These are phyloP conservation scores for Penicillium coprophilum DNA, from an alignment of 495 filamentous ascomycete genomes.

Conservation along the genomic window DNA sequence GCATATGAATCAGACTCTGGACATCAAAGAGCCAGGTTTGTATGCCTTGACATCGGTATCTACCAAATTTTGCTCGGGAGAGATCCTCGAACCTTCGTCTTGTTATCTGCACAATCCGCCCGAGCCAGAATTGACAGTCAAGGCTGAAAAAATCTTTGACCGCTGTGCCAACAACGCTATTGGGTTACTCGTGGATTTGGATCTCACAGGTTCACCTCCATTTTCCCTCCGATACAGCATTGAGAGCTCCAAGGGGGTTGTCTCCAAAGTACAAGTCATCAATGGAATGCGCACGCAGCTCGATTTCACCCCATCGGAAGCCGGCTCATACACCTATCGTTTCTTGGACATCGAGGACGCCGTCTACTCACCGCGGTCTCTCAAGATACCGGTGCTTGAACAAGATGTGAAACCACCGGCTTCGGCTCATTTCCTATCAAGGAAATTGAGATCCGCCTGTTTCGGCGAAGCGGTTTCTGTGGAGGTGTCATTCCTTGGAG, in stretches of 20 bases:
- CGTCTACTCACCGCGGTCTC: constrained; percentile 60
- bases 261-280: constrained; percentile 52
- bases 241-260: constrained; percentile 56
- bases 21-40: constrained; percentile 74
- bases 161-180: constrained; percentile 93
- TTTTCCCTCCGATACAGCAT: constrained; percentile 75
- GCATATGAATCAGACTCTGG: constrained; percentile 36
- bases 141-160: constrained; percentile 77
- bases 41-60: constrained; percentile 78
- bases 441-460: constrained; percentile 61
- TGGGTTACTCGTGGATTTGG: constrained; percentile 80
- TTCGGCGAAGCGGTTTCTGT: constrained; percentile 77
- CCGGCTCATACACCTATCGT: constrained; percentile 82
- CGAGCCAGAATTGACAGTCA: constrained; percentile 73
- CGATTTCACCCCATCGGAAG: constrained; percentile 75
- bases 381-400: constrained; percentile 62
- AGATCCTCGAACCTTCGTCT: constrained; percentile 87
- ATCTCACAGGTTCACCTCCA: constrained; percentile 85
- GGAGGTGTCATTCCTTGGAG: constrained; percentile 71
- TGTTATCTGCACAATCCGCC: constrained; percentile 89
- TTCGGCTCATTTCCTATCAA: constrained; percentile 65
- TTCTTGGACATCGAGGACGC: constrained; percentile 78
- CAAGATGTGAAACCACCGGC: constrained; percentile 92
- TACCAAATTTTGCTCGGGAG: constrained; percentile 78
- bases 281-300: constrained; percentile 72